These are phyloP conservation scores for Excoecaria agallocha DNA, from an alignment of 345 rosid species.

Conservation along the genomic window DNA sequence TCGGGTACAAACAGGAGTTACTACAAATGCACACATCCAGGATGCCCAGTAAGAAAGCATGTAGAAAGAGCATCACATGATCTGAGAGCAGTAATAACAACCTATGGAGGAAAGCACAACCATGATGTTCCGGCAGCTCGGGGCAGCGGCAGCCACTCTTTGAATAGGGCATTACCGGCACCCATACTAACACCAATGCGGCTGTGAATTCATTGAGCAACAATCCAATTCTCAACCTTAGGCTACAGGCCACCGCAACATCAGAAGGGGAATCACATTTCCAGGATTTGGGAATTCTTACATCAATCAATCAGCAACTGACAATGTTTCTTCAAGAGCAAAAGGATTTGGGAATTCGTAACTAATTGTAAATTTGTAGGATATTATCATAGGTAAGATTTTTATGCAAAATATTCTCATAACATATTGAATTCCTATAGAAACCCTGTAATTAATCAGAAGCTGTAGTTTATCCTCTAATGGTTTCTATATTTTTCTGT, in stretches of 20 bases:
- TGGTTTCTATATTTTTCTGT: too few relatives aligned
- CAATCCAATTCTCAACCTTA: slow-evolving; percentile 28
- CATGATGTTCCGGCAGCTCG: slow-evolving; percentile 86
- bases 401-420: too few relatives aligned
- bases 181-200: slow-evolving; percentile 26
- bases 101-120: slow-evolving; percentile 94
- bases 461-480: too few relatives aligned
- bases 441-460: too few relatives aligned
- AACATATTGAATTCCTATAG: too few relatives aligned
- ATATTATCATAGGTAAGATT: too few relatives aligned
- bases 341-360: too few relatives aligned
- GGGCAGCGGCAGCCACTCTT: slow-evolving; percentile 51
- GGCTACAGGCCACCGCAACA: too few relatives aligned
- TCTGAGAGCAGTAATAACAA: slow-evolving; percentile 78
- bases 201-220: slow-evolving; percentile 18
- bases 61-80: slow-evolving; percentile 90
- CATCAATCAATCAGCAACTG: slow-evolving; percentile 36
- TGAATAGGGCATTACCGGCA: slow-evolving; percentile 33
- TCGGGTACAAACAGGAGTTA: slow-evolving; percentile 56
- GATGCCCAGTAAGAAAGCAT: slow-evolving; percentile 85
- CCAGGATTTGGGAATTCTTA: slow-evolving; percentile 40
- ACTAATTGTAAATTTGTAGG: too few relatives aligned
- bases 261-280: slow-evolving; percentile 31
- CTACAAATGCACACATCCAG: slow-evolving; percentile 79
- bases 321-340: slow-evolving; percentile 41